Evolutionary conservation across 768 basidiomycete genomes (phyloP).

Genomic region (Psilocybe sp.): DNA sequence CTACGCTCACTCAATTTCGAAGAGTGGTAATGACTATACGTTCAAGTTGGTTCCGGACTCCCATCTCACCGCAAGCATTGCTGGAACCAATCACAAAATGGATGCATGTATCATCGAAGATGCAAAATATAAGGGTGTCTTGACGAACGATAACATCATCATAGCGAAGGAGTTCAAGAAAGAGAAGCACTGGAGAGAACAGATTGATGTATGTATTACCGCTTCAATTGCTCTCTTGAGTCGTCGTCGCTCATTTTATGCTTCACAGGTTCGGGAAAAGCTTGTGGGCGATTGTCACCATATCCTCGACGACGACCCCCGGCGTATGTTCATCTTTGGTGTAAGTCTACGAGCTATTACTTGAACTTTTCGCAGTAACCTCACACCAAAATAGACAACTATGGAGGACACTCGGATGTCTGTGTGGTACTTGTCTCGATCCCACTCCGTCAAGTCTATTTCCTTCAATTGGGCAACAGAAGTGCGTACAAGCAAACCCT

Average conservation of each 20-base stretch:
- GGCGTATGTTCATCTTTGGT: constrained; percentile 20
- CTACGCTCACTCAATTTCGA: no score
- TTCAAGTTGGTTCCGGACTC: no score
- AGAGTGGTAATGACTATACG: no score
- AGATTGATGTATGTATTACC: constrained; percentile 2
- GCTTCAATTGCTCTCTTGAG: not conserved
- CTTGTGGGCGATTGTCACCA: constrained; percentile 5
- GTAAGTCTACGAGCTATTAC: constrained; percentile 9
- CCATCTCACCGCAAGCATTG: constrained; percentile 1
- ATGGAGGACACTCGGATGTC: no score
- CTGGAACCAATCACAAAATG: constrained; percentile 7
- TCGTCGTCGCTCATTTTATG: not conserved
- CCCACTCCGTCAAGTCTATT: no score
- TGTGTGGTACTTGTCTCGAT: no score
- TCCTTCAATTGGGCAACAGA: no score
- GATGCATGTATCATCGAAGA: constrained; percentile 14
- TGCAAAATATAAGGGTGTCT: not conserved
- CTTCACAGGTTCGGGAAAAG: constrained; percentile 9
- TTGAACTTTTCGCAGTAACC: no score
- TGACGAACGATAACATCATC: constrained; percentile 7
- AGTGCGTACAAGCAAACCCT: no score
- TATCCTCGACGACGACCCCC: constrained; percentile 22
- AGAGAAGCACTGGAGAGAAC: constrained; percentile 9
- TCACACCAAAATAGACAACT: no score
- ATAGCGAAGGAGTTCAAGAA: no score